Evolutionary conservation across 164 flowering plant species (phyloP), one percentile per base, ranked within the genome.

Genomic region (Stephania yunnanensis): DNA sequence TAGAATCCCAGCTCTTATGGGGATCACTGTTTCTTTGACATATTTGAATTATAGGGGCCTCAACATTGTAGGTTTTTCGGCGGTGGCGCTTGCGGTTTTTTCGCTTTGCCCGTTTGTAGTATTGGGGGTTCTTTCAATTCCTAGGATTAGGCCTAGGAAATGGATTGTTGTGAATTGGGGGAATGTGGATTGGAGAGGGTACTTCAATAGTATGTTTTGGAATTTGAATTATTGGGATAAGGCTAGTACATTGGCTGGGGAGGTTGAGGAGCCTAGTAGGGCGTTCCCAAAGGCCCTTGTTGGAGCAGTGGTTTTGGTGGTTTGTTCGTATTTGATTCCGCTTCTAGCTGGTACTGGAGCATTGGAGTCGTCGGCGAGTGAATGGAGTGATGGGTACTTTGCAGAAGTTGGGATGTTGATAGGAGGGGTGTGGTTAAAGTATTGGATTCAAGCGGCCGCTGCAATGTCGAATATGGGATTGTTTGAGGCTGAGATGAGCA

Each of bases 161-260:
- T 94, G 97, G 96, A 22, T 92, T 20, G 84, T 79, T 25, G 84
- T 94, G 70, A 89, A 92, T 83, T 83, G 85, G 46, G 77, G 78
- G 78, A 84, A 80, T 74, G 92, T 92, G 63, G 78, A 91, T 74
- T 91, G 93, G 96, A 86, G 95, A 77, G 93, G 92, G 2, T 94
- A 88, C 79, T 92, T 94, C 75, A 94, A 94, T 81, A 84, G 85
- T 63, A 81, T 92, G 92, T 94, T 92, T 80, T 94, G 97, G 97
- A 94, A 94, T 75, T 78, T 94, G 84, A 94, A 94, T 78, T 94
- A 90, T 70, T 92, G 97, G 98, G 98, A 94, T 55, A 91, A 91
- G 78, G 97, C 95, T 0, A 94, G 98, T 80, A 94, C 98, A 0
- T 76, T 92, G 46, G 93, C 94, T 0, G 97, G 94, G 30, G 98